Evolutionary conservation across 768 basidiomycete species (phyloP), one percentile per base, ranked within the genome.

Genomic region (Steccherinum ochraceum): DNA sequence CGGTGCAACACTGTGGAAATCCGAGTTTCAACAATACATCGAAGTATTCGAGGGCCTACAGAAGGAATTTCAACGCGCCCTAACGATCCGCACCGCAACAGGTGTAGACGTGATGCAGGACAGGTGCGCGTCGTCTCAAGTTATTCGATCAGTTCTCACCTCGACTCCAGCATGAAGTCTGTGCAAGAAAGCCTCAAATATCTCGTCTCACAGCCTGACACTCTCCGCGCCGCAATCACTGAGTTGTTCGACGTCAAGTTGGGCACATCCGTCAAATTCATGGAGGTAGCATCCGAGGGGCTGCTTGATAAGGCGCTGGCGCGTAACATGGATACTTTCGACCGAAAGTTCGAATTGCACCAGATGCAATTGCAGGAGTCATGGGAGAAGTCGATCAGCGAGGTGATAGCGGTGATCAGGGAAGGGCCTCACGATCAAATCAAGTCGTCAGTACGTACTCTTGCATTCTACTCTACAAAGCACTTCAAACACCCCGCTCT

Each of bases 381-480:
- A 46, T 50, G 67, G 24, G 40, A 54, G 2, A 50, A 56, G 11
- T n/a, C n/a, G n/a, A n/a, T n/a, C n/a, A n/a, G n/a, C n/a, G 70
- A 40, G 20, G 72, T 78, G 42, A 24, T 24, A 4, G 61, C 56
- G 10, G 66, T 67, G 1, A 53, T 78, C 0, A 54, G 64, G 0
- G 64, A 71, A 3, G 77, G 76, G 0, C 67, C 74, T 5, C 76
- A 78, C 48, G 74, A 75, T 30, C 62, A 66, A 27, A 74, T 78
- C 19, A 56, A 60, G 1, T 71, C 79, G 55, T 60, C 61, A 12
- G 67, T 67, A 46, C 49, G 59, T 67, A 52, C 43, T 49, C 25
- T 5, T 5, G 13, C 21, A 21, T 21, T 13, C n/a, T 41, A 18
- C 47, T 13, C 27, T 13, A 20, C 3, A 11, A n/a, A 11, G 35